Conservation (phyloP, 169 alveolate species). For the Plasmodium chabaudi region DNA sequence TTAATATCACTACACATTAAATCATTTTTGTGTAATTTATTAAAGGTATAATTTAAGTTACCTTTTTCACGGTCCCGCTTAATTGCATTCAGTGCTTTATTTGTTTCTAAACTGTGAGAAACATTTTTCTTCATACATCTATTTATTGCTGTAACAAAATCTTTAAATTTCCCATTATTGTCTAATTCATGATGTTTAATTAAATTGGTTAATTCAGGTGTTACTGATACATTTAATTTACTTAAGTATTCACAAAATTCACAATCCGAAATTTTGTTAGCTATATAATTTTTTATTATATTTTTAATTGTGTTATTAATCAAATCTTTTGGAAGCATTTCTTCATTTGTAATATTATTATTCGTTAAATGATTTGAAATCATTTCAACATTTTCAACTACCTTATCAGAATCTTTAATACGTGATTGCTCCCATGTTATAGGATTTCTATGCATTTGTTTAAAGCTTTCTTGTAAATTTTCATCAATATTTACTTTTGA, state of each 20-base stretch:
- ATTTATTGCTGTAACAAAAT: constrained; percentile 67
- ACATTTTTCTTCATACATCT: constrained; percentile 52
- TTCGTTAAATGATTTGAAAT: constrained; percentile 55
- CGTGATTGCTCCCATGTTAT: constrained; percentile 64
- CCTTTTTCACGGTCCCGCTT: constrained; percentile 15
- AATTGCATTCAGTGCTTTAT: background rate
- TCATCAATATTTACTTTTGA: constrained; percentile 47
- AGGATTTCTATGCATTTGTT: constrained; percentile 48
- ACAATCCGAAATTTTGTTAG: constrained; percentile 57
- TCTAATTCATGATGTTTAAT: constrained; percentile 62
- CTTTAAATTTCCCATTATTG: constrained; percentile 72
- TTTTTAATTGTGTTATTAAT: constrained; percentile 62
- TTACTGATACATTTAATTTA: constrained; percentile 62
- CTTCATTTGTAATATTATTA: constrained; percentile 18
- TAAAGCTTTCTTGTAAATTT: constrained; percentile 36
- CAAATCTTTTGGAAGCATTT: constrained; percentile 39
- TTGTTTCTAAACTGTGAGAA: constrained; percentile 36
- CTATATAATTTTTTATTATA: constrained; percentile 59
- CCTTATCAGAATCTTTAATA: constrained; percentile 38
- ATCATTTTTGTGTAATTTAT: constrained; percentile 6
- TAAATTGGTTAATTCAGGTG: constrained; percentile 54
- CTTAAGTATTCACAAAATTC: constrained; percentile 46
- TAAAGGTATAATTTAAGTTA: constrained; percentile 46
- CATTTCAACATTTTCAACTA: constrained; percentile 43
- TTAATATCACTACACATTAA: constrained; percentile 8